Evolutionary conservation across 805 yeast species (phyloP).

Genomic region (Cyberlindnera maritima): DNA sequence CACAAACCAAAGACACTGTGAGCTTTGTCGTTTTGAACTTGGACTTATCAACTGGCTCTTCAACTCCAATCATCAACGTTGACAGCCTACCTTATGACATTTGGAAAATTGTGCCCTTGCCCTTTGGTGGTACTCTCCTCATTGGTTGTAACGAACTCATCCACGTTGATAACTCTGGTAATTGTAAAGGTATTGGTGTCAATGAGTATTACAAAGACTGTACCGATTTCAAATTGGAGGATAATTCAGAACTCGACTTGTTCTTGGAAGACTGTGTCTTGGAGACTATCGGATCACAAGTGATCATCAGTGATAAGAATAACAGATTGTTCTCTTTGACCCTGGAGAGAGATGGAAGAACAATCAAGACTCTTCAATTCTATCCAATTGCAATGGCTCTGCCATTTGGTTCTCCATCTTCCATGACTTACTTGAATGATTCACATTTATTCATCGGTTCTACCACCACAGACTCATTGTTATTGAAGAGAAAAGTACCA

Average conservation of each 20-base stretch:
- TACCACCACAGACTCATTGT: conserved; percentile 54
- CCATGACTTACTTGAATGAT: conserved; percentile 41
- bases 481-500: conserved; percentile 30
- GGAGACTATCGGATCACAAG: conserved; percentile 30
- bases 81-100: conserved; percentile 73
- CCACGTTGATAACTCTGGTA: conserved; percentile 79
- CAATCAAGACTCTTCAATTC: conserved; percentile 24
- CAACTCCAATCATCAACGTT: conserved; percentile 67
- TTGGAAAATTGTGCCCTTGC: conserved; percentile 62
- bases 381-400: conserved; percentile 1
- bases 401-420: conserved; percentile 22
- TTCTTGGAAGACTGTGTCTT: conserved; percentile 52
- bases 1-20: conserved; percentile 59
- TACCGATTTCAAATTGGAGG: conserved; percentile 40
- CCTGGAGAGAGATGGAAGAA: conserved; percentile 38
- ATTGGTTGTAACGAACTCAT: conserved; percentile 76
- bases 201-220: conserved; percentile 48
- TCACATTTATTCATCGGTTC: conserved; percentile 55
- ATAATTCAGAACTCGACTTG: conserved; percentile 50
- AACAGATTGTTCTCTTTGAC: conserved; percentile 27
- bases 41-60: conserved; percentile 47
- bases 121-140: conserved; percentile 65
- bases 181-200: conserved; percentile 57
- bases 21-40: conserved; percentile 63
- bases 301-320: conserved; percentile 38